Evolutionary conservation across 176 grass and related monocot species (phyloP).

Genomic region (Cenchrus purpureus): DNA sequence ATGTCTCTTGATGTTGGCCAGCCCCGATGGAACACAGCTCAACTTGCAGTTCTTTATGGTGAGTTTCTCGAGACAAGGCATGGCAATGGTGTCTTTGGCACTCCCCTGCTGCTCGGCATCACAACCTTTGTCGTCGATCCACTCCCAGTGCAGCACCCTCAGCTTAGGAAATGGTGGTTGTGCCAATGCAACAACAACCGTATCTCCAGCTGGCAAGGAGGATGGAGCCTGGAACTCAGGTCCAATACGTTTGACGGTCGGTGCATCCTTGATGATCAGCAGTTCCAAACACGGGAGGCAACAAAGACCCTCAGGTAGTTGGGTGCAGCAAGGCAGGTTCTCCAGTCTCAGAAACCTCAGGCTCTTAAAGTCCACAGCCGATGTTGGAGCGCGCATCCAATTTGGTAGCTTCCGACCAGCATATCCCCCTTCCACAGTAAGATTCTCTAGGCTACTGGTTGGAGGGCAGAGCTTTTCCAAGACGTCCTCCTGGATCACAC

Average conservation of each 20-base stretch:
- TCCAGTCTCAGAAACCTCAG: too few species aligned
- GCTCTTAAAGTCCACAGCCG: too few species aligned
- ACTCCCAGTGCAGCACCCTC: not conserved
- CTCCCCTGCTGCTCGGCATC: too few species aligned
- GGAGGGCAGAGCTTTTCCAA: not conserved
- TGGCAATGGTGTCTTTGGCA: too few species aligned
- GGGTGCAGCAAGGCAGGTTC: too few species aligned
- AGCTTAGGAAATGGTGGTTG: not conserved
- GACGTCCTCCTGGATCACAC: not conserved
- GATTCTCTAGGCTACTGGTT: not conserved
- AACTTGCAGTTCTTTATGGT: not conserved
- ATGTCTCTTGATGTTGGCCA: not conserved
- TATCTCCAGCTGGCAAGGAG: too few species aligned
- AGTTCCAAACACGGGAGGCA: not conserved
- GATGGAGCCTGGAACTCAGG: not conserved
- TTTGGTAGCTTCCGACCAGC: too few species aligned
- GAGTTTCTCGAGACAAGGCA: not conserved
- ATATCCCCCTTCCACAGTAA: too few species aligned
- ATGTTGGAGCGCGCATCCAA: too few species aligned
- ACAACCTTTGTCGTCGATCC: not conserved
- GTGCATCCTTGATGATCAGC: fast-evolving
- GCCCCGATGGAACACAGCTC: not conserved
- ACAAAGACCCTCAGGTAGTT: too few species aligned
- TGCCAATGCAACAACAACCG: not conserved
- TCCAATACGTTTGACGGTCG: not conserved